Evolutionary conservation across 352 stramenopile genomes (phyloP), one percentile per base, ranked within the genome.

Genomic region (Phytophthora foliorum): DNA sequence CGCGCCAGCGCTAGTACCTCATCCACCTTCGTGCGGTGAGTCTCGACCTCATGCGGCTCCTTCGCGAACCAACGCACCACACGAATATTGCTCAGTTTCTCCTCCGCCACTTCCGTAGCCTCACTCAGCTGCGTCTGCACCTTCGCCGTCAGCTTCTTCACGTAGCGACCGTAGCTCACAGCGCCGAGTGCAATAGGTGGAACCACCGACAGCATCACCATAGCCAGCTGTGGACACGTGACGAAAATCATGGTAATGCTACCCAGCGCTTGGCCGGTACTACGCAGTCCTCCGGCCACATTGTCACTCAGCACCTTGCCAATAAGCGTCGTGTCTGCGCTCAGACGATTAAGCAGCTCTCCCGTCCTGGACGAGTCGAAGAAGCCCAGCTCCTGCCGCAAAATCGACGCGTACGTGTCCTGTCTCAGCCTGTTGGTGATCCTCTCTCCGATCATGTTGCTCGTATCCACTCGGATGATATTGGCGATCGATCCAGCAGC

Each of bases 291-390:
- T 13, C 81, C 41, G 3, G 80, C 77, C 5, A 97, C 82, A 59
- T 98, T 94, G 48, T 97, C 93, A 44, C 94, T 98, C 45, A 98
- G 72, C n/a, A 97, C 89, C 57, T 95, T 96, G 39, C 97, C 93
- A 46, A 98, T 88, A 27, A 98, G 74, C 55, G 90, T 92, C 57
- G 93, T 95, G 73, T 98, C 95, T 34, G 91, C 88, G 32, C 93
- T 94, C 10, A 98, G 69, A 0, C 94, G 80, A 49, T 97, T 98
- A 6, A 98, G 68, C 29, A 98, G 82, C 59, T 98, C 94, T 10
- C 95, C 95, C 3, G 92, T 97, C 56, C 91, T 86, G 6, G 81
- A 93, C 17, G 62, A 29, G 75, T 98, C 95, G 46, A 98, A 98
- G 76, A 98, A 98, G 11, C 78, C 81, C 31, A 96, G 62, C 49